Percentiles rank a stretch among this genome's conserved stretches.
phyloP scores from a whole-genome alignment of 805 yeast genomes.

The Clavispora carvajalis region DNA sequence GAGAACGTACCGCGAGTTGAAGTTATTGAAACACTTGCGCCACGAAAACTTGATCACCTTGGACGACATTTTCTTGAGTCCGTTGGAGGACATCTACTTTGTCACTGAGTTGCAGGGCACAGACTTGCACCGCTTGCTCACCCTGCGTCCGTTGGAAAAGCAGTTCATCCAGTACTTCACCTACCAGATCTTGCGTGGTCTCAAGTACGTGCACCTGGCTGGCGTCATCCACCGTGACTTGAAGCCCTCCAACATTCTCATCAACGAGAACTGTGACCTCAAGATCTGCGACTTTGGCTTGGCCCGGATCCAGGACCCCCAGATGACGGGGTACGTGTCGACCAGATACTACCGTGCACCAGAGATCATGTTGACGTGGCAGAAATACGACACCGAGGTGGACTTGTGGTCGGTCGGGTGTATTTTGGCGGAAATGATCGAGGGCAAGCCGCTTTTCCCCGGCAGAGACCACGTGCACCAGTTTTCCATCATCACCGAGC shows the following conservation, averaged over 20 bases:
- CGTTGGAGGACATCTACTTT: slow-evolving; percentile 91
- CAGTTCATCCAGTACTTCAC: slow-evolving; percentile 96
- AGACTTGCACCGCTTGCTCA: slow-evolving; percentile 84
- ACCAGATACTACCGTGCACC: slow-evolving; percentile 97
- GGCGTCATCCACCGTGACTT: slow-evolving; percentile 89
- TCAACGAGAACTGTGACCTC: slow-evolving; percentile 86
- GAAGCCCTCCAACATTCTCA: slow-evolving; percentile 78
- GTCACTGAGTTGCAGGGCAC: slow-evolving; percentile 97
- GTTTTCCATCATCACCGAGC: slow-evolving; percentile 92
- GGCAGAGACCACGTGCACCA: slow-evolving; percentile 99
- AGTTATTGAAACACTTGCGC: slow-evolving; percentile 83
- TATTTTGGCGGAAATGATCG: slow-evolving; percentile 95
- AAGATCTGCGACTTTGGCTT: slow-evolving; percentile 92
- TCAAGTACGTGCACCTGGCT: slow-evolving; percentile 86
- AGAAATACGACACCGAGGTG: slow-evolving; percentile 92
- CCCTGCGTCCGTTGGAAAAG: slow-evolving; percentile 89
- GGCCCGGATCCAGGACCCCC: slow-evolving; percentile 97
- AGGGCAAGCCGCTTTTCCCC: slow-evolving; percentile 94
- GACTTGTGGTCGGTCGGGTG: slow-evolving; percentile 99
- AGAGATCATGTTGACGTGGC: slow-evolving; percentile 98
- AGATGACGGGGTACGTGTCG: slow-evolving; percentile 97
- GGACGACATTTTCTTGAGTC: slow-evolving; percentile 43
- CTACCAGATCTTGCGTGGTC: slow-evolving; percentile 87
- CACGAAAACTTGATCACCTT: slow-evolving; percentile 89
- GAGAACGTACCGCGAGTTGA: slow-evolving; percentile 93